Conservation (phyloP, 768 basidiomycete species). For the Inosperma sp. region DNA sequence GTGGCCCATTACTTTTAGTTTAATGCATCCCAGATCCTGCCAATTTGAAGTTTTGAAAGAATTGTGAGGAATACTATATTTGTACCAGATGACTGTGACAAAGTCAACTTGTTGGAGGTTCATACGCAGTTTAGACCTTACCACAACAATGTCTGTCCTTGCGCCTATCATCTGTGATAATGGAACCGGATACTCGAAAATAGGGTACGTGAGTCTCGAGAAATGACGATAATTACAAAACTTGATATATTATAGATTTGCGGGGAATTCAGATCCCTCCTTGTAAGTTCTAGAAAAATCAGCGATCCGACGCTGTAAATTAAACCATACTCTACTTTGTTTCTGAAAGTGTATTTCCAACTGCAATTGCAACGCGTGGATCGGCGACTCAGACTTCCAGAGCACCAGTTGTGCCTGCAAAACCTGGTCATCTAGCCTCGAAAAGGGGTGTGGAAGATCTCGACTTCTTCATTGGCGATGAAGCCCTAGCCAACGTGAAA, state of each 20-base stretch:
- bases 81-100: too few relatives aligned
- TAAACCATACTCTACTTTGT: background rate
- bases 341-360: conserved; percentile 81
- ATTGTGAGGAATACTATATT: too few relatives aligned
- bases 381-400: conserved; percentile 58
- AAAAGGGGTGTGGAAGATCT: conserved; percentile 98
- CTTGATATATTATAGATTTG: conserved; percentile 51
- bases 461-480: conserved; percentile 99
- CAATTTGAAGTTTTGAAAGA: too few relatives aligned
- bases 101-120: too few relatives aligned
- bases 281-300: conserved; percentile 56
- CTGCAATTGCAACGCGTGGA: conserved; percentile 90
- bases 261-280: conserved; percentile 97
- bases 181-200: conserved; percentile 95
- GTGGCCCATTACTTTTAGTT: too few relatives aligned
- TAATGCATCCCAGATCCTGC: too few relatives aligned
- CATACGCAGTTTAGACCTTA: background rate
- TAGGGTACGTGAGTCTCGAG: conserved; percentile 61
- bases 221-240: background rate
- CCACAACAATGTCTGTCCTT: conserved; percentile 63
- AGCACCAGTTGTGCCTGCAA: conserved; percentile 74
- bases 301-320: too few relatives aligned
- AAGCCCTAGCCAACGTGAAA: conserved; percentile 93
- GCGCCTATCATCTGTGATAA: conserved; percentile 98
- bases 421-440: conserved; percentile 88